phyloP scores from a whole-genome alignment of 2,329 filamentous ascomycete species.

The Graphilbum fragrans region DNA sequence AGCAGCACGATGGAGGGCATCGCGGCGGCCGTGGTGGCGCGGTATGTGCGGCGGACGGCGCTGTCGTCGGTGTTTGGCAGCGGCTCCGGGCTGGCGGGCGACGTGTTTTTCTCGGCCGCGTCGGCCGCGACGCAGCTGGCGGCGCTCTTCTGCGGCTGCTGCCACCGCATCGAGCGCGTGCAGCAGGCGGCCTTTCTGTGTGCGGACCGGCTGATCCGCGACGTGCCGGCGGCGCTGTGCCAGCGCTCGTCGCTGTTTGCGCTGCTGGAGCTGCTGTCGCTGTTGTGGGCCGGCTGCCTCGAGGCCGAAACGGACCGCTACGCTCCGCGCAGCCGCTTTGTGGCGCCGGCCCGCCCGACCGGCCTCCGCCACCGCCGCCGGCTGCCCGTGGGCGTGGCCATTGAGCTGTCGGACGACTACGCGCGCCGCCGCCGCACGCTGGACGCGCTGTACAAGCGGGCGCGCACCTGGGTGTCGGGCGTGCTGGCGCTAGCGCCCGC shows the following conservation, averaged over 20 bases:
- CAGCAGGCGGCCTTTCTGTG: slow-evolving; percentile 76
- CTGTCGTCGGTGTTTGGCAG: no score
- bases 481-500: slow-evolving; percentile 78
- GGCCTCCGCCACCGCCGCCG: background rate
- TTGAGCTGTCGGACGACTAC: slow-evolving; percentile 93
- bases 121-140: slow-evolving; percentile 84
- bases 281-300: slow-evolving; percentile 92
- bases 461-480: slow-evolving; percentile 66
- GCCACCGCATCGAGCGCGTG: slow-evolving; percentile 83
- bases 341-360: slow-evolving; percentile 34
- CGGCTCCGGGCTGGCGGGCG: slow-evolving; percentile 55
- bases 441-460: slow-evolving; percentile 62
- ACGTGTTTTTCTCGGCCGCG: slow-evolving; percentile 75
- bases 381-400: slow-evolving; percentile 55
- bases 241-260: slow-evolving; percentile 86
- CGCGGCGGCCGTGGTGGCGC: slow-evolving; percentile 57
- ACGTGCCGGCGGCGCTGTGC: slow-evolving; percentile 81
- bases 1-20: slow-evolving; percentile 54
- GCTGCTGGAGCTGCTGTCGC: slow-evolving; percentile 75
- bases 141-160: slow-evolving; percentile 75
- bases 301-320: slow-evolving; percentile 94
- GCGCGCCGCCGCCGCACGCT: slow-evolving; percentile 69
- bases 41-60: slow-evolving; percentile 68
- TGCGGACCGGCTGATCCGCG: slow-evolving; percentile 73
- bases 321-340: slow-evolving; percentile 70